Evolutionary conservation across 2,329 filamentous ascomycete genomes (phyloP).

Genomic region (Cryphonectria nitschkei): DNA sequence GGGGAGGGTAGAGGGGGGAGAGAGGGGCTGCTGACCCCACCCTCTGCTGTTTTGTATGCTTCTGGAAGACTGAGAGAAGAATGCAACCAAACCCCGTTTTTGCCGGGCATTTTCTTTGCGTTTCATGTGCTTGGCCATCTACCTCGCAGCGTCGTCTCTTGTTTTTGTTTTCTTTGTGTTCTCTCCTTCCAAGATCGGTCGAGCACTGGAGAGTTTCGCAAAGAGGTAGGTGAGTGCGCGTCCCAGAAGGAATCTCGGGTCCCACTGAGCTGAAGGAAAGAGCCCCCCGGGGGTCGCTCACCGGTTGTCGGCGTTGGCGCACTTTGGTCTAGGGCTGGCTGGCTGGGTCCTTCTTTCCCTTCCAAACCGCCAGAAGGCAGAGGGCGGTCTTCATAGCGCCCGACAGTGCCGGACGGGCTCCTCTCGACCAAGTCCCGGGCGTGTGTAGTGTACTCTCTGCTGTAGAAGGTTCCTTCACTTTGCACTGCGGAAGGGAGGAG

Average conservation of each 20-base stretch:
- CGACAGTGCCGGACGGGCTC: constrained; percentile 7
- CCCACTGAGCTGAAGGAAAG: constrained; percentile 2
- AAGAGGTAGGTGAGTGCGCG: constrained; percentile 16
- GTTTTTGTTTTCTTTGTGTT: not conserved
- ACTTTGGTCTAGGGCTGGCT: not conserved
- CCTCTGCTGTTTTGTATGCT: not conserved
- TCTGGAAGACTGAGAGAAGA: constrained; percentile 6
- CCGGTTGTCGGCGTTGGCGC: constrained; percentile 4
- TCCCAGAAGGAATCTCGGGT: not conserved
- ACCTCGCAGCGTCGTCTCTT: not conserved
- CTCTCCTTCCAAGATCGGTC: constrained; percentile 12
- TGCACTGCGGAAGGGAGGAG: not conserved
- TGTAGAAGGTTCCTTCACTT: not conserved
- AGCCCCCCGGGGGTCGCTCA: not conserved
- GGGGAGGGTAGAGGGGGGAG: no score
- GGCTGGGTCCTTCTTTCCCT: not conserved
- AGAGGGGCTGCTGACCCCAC: not conserved
- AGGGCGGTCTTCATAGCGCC: constrained; percentile 12
- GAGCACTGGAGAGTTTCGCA: constrained; percentile 1
- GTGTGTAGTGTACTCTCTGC: not conserved
- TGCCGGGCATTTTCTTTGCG: not conserved
- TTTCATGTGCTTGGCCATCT: constrained; percentile 3
- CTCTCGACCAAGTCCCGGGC: constrained; percentile 6
- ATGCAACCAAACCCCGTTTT: not conserved
- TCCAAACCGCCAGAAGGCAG: not conserved